A percentile compares a stretch with the other conserved stretches of the same genome.
Evolutionary conservation across 805 yeast genomes (phyloP).

Genomic region (Saccharomycopsis fermentans): DNA sequence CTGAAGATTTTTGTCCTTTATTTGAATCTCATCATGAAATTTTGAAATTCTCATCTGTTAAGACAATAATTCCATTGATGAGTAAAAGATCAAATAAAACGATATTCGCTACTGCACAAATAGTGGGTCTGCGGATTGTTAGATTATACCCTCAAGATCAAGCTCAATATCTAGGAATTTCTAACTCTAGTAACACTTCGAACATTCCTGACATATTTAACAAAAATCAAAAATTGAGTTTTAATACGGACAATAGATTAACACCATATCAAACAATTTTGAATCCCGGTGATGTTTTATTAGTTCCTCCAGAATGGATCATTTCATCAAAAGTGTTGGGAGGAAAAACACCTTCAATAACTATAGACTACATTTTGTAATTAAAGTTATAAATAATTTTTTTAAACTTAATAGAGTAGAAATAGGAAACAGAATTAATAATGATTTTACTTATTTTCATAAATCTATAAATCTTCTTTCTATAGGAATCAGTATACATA

Average conservation of each 20-base stretch:
- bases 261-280: constrained; percentile 25
- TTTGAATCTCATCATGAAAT: neutral
- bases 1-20: constrained; percentile 26
- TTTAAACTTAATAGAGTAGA: neutral
- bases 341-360: neutral
- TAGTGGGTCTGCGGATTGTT: constrained; percentile 25
- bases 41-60: constrained; percentile 26
- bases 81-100: constrained; percentile 28
- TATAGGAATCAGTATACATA: neutral
- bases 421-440: neutral
- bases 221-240: constrained; percentile 9
- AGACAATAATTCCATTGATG: constrained; percentile 28
- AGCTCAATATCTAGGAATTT: constrained; percentile 23
- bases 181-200: constrained; percentile 27
- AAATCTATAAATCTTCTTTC: neutral
- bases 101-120: constrained; percentile 26
- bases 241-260: constrained; percentile 12
- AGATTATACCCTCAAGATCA: constrained; percentile 29
- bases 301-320: constrained; percentile 30
- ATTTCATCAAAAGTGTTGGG: constrained; percentile 24
- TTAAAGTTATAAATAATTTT: neutral
- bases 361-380: neutral
- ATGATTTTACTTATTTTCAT: neutral
- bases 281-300: constrained; percentile 29
- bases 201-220: constrained; percentile 24